Evolutionary conservation across 1,284 basidiomycete species (phyloP).

Genomic region (Kwoniella shivajii): DNA sequence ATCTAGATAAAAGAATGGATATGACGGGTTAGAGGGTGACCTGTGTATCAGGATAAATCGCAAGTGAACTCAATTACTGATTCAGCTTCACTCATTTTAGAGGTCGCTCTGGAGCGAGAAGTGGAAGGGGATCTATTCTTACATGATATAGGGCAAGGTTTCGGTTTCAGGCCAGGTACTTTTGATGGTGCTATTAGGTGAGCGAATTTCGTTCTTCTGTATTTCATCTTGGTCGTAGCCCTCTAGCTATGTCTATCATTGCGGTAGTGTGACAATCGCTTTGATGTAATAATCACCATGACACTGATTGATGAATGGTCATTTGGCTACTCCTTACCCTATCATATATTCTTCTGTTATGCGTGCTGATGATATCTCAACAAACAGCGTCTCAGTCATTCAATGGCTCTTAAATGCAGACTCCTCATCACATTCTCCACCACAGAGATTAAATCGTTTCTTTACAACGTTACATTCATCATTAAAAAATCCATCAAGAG

Average conservation of each 20-base stretch:
- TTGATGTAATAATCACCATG: too few relatives aligned
- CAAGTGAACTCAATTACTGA: neutral
- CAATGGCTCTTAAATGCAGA: conserved; percentile 99
- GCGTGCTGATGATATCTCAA: too few relatives aligned
- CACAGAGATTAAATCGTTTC: conserved; percentile 86
- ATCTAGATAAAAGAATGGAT: neutral
- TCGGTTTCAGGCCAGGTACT: conserved; percentile 91
- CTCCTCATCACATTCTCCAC: conserved; percentile 86
- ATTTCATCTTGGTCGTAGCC: too few relatives aligned
- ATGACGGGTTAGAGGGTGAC: neutral
- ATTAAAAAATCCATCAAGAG: conserved; percentile 87
- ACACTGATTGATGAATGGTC: too few relatives aligned
- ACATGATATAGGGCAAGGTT: conserved; percentile 90
- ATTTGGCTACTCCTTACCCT: too few relatives aligned
- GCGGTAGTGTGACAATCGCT: too few relatives aligned
- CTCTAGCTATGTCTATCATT: too few relatives aligned
- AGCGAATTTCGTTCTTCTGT: conserved; percentile 25
- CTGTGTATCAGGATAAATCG: too few relatives aligned
- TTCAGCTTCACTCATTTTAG: conserved; percentile 56
- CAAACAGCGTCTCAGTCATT: conserved; percentile 84
- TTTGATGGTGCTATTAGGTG: conserved; percentile 98
- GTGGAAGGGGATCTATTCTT: conserved; percentile 91
- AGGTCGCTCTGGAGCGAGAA: conserved; percentile 90
- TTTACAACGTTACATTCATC: conserved; percentile 95
- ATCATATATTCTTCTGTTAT: too few relatives aligned